Evolutionary conservation across 352 stramenopile genomes (phyloP).

Genomic region (Globisporangium perplexum): DNA sequence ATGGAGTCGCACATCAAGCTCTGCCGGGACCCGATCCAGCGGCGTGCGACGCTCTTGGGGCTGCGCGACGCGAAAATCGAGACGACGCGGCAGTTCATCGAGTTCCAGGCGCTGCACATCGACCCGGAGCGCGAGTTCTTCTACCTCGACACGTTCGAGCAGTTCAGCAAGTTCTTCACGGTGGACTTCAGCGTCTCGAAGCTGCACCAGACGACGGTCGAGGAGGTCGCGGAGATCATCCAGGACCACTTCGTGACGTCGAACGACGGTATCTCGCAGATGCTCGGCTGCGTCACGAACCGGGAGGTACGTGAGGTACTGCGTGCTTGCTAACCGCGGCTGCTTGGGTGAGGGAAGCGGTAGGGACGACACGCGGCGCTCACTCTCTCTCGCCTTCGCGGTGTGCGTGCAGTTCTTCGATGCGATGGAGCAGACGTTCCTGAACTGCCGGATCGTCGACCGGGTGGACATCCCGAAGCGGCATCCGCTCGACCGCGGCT

Average conservation of each 20-base stretch:
- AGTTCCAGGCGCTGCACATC: conserved; percentile 41
- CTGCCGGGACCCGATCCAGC: not conserved
- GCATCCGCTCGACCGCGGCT: conserved; percentile 13
- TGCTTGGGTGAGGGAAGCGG: too few species aligned
- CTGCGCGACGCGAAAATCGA: conserved; percentile 38
- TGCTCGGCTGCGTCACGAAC: conserved; percentile 53
- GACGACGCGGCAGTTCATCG: conserved; percentile 28
- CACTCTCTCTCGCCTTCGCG: too few species aligned
- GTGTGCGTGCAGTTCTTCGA: conserved; percentile 40
- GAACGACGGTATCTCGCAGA: conserved; percentile 6
- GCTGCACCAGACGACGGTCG: conserved; percentile 31
- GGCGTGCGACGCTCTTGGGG: conserved; percentile 32
- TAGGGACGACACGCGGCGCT: too few species aligned
- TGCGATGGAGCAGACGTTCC: conserved; percentile 39
- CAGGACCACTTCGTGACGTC: too few species aligned
- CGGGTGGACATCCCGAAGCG: conserved; percentile 44
- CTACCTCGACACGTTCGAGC: conserved; percentile 59
- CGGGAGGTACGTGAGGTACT: conserved; percentile 25
- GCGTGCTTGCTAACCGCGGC: not conserved
- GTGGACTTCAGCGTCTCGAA: conserved; percentile 31
- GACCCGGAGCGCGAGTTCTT: conserved; percentile 53
- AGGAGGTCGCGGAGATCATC: conserved; percentile 23
- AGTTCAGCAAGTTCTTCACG: conserved; percentile 65
- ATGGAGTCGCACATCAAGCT: too few species aligned
- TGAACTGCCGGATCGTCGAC: conserved; percentile 57